phyloP scores from a whole-genome alignment of 306 rosid species.

The Biancaea sappan region DNA sequence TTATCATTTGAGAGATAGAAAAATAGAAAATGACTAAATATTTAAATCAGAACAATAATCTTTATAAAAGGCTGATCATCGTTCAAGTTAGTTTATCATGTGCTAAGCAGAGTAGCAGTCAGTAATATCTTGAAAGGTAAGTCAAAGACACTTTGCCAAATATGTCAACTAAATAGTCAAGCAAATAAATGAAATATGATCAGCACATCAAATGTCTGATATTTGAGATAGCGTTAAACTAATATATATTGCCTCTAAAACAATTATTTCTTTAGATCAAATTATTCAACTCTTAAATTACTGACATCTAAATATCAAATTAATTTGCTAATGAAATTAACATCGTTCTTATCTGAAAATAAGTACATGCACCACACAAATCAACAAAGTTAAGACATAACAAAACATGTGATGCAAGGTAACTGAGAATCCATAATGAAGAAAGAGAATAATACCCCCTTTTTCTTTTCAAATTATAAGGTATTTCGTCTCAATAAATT shows the following conservation, averaged over 20 bases:
- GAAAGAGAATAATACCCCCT: too few species aligned
- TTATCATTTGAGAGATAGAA: too few species aligned
- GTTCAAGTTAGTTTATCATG: slow-evolving; percentile 6
- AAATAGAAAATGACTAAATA: too few species aligned
- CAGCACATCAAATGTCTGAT: neutral
- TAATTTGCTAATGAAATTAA: neutral
- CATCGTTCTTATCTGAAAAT: neutral
- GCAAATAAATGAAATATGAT: neutral
- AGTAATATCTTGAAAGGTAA: neutral
- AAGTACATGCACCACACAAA: too few species aligned
- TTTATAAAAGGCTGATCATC: too few species aligned
- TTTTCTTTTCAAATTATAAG: too few species aligned
- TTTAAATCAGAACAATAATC: too few species aligned
- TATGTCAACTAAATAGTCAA: neutral
- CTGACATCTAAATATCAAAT: neutral
- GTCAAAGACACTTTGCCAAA: neutral
- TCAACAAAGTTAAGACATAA: too few species aligned
- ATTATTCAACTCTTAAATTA: neutral
- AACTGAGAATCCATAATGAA: too few species aligned
- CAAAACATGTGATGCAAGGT: too few species aligned
- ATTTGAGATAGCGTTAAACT: neutral
- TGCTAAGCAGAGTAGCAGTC: too few species aligned
- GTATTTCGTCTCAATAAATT: too few species aligned
- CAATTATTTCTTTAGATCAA: neutral
- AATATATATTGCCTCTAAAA: neutral